Evolutionary conservation across 169 alveolate species (phyloP).

Genomic region (Plasmodium yoelii): DNA sequence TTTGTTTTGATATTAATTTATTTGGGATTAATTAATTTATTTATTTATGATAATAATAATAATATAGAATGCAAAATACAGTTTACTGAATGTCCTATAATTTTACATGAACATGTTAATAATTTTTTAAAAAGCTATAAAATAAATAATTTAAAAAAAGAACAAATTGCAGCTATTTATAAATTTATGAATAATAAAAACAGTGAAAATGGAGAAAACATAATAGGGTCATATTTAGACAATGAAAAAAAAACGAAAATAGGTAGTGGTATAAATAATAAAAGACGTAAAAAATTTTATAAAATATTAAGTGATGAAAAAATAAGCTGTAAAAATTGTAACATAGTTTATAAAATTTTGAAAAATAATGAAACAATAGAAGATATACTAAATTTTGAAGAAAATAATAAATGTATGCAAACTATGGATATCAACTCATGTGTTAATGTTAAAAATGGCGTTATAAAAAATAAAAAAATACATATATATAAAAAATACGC

Average conservation of each 20-base stretch:
- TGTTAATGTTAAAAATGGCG: conserved; percentile 25
- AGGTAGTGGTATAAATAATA: background rate
- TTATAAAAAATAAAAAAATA: conserved; percentile 10
- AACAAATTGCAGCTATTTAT: conserved; percentile 13
- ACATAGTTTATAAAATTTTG: conserved; percentile 12
- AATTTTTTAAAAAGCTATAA: conserved; percentile 7
- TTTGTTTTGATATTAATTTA: background rate
- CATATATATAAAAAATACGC: conserved; percentile 51
- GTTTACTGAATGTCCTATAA: conserved; percentile 37
- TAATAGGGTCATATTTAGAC: background rate
- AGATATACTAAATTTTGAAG: conserved; percentile 33
- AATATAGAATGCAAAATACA: conserved; percentile 31
- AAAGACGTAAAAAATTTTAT: conserved; percentile 11
- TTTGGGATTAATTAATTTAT: background rate
- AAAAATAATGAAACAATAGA: conserved; percentile 21
- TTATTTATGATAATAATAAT: conserved; percentile 14
- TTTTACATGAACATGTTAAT: conserved; percentile 17
- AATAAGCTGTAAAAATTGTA: conserved; percentile 27
- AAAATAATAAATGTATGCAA: conserved; percentile 22
- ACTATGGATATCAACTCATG: conserved; percentile 6
- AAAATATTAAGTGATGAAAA: conserved; percentile 18
- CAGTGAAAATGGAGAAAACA: background rate
- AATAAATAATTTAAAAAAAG: conserved; percentile 26
- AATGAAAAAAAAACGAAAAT: background rate
- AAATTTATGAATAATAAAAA: background rate